Evolutionary conservation across 257 asterid genomes (phyloP).

Genomic region (Craterostigma plantagineum): DNA sequence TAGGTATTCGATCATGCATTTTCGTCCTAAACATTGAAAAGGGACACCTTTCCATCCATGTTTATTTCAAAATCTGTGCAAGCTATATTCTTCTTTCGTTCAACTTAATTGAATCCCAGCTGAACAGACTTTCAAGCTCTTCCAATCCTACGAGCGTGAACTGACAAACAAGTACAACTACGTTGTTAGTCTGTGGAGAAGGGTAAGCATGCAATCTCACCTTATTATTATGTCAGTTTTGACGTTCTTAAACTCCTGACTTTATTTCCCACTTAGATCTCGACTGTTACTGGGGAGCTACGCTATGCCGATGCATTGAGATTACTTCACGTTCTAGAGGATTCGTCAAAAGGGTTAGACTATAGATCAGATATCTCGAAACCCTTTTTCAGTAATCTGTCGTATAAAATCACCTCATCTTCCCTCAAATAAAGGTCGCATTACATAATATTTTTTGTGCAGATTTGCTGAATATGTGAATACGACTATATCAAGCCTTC

Average conservation of each 20-base stretch:
- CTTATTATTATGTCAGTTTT: background rate
- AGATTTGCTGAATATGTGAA: conserved; percentile 62
- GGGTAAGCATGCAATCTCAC: conserved; percentile 41
- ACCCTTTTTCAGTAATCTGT: conserved; percentile 3
- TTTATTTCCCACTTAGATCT: conserved; percentile 38
- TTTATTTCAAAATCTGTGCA: too few species aligned
- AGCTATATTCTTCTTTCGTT: too few species aligned
- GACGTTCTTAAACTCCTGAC: background rate
- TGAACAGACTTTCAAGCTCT: conserved; percentile 65
- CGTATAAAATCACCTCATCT: background rate
- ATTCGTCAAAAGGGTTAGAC: conserved; percentile 68
- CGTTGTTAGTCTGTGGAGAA: conserved; percentile 88
- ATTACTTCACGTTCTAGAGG: conserved; percentile 68
- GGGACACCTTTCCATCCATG: too few species aligned
- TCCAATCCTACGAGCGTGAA: conserved; percentile 60
- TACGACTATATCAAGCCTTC: conserved; percentile 43
- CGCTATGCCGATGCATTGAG: conserved; percentile 67
- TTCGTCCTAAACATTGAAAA: too few species aligned
- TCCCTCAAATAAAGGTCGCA: background rate
- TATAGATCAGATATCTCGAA: conserved; percentile 6
- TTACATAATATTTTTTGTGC: conserved; percentile 10
- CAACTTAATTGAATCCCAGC: conserved; percentile 49
- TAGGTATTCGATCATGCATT: too few species aligned
- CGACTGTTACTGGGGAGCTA: conserved; percentile 65
- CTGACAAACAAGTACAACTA: conserved; percentile 71